These are phyloP conservation scores for Candida xyloterini DNA, from an alignment of 805 yeast species.

Conservation along the genomic window DNA sequence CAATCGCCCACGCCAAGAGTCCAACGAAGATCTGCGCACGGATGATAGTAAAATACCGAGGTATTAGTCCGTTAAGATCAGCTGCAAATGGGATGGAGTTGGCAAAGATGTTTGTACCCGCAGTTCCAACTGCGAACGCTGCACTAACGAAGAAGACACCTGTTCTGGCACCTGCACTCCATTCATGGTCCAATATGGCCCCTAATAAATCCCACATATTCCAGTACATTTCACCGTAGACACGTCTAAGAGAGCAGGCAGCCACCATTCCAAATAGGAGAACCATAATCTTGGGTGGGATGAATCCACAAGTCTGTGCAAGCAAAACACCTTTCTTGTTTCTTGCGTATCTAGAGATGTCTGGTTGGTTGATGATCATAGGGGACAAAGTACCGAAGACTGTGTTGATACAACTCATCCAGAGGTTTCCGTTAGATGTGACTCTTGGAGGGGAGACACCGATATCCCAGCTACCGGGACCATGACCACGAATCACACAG, in stretches of 20 bases:
- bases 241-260: slow-evolving; percentile 16
- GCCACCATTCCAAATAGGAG: slow-evolving; percentile 21
- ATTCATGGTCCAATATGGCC: slow-evolving; percentile 29
- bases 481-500: slow-evolving; percentile 21
- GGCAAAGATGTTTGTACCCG: slow-evolving; percentile 32
- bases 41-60: slow-evolving; percentile 29
- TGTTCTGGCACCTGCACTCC: slow-evolving; percentile 29
- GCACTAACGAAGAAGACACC: slow-evolving; percentile 23
- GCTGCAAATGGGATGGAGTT: slow-evolving; percentile 29
- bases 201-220: slow-evolving; percentile 29
- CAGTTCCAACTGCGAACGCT: slow-evolving; percentile 25
- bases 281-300: slow-evolving; percentile 19
- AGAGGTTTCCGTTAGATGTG: slow-evolving; percentile 13
- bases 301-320: slow-evolving; percentile 19
- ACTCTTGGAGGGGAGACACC: slow-evolving; percentile 7
- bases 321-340: slow-evolving; percentile 12
- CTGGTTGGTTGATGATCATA: slow-evolving; percentile 30
- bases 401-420: slow-evolving; percentile 23
- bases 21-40: slow-evolving; percentile 23
- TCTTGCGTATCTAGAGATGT: slow-evolving; percentile 26
- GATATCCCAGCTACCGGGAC: slow-evolving; percentile 19
- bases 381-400: slow-evolving; percentile 25
- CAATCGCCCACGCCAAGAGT: slow-evolving; percentile 23
- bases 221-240: slow-evolving; percentile 27
- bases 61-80: slow-evolving; percentile 28